Percentiles rank a stretch among this genome's conserved stretches.
These are phyloP conservation scores for Blastocystis sp. DNA, from an alignment of 352 stramenopile genomes.

Conservation along the genomic window DNA sequence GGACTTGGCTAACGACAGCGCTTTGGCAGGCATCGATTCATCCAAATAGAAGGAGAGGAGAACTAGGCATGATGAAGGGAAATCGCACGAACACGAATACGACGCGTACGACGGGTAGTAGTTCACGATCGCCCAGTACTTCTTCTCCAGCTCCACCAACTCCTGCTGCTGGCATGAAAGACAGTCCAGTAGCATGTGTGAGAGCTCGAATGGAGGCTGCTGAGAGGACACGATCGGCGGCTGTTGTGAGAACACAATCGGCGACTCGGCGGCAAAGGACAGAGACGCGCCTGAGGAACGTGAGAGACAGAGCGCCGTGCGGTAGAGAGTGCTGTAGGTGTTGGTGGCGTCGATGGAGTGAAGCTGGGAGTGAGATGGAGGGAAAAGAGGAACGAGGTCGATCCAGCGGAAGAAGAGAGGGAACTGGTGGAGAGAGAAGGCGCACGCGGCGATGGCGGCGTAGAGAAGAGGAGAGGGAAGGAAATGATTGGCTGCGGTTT, in stretches of 20 bases:
- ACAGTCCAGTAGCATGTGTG: neutral
- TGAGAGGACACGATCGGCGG: neutral
- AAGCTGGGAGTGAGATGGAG: neutral
- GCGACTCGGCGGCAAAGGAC: neutral
- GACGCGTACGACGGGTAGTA: slow-evolving; percentile 61
- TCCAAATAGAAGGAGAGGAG: slow-evolving; percentile 41
- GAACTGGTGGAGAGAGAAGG: slow-evolving; percentile 1
- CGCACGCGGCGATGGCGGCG: neutral
- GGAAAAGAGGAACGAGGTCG: neutral
- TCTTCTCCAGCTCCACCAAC: neutral
- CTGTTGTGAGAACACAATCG: neutral
- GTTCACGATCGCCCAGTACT: slow-evolving; percentile 44
- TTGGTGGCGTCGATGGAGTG: neutral
- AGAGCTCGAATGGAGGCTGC: neutral
- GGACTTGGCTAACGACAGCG: slow-evolving; percentile 3
- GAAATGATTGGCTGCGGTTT: neutral
- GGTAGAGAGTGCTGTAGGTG: neutral
- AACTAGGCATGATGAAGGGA: slow-evolving; percentile 1
- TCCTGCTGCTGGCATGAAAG: neutral
- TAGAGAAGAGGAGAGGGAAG: slow-evolving; percentile 16
- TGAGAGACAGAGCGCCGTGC: neutral
- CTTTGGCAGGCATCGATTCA: neutral
- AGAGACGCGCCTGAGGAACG: neutral
- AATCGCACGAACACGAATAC: slow-evolving; percentile 9
- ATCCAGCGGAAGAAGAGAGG: neutral